Evolutionary conservation across 495 filamentous ascomycete species (phyloP).

Genomic region (Penicillium cosmopolitanum): DNA sequence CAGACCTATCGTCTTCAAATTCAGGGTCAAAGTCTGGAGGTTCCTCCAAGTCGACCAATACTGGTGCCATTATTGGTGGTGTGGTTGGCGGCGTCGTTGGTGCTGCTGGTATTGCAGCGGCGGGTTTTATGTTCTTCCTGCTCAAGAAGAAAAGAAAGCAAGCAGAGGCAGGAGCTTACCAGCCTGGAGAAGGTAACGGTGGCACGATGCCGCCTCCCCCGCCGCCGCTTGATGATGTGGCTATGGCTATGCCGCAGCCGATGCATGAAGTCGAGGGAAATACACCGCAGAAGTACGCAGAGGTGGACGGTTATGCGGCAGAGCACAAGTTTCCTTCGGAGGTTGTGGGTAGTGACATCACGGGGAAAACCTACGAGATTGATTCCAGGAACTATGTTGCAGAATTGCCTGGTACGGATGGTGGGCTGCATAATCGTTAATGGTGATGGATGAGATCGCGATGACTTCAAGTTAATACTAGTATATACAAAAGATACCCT

Average conservation of each 20-base stretch:
- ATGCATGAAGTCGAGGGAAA: conserved; percentile 16
- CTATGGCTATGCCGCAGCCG: conserved; percentile 3
- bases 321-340: conserved; percentile 10
- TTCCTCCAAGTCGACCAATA: conserved; percentile 5
- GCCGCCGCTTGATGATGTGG: background rate
- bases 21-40: background rate
- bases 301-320: conserved; percentile 10
- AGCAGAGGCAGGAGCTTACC: background rate
- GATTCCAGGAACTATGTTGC: conserved; percentile 13
- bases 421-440: background rate
- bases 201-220: conserved; percentile 5
- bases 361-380: conserved; percentile 9
- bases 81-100: conserved; percentile 24
- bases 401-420: conserved; percentile 11
- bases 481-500: conserved; percentile 1
- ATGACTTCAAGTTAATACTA: background rate
- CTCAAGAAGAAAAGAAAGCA: conserved; percentile 18
- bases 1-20: background rate
- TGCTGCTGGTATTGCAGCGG: conserved; percentile 15
- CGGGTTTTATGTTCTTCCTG: conserved; percentile 13
- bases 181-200: background rate
- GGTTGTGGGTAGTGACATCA: background rate
- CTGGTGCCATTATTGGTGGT: conserved; percentile 19
- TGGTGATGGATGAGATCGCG: background rate
- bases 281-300: conserved; percentile 9